Percentiles rank a stretch among this genome's conserved stretches.
Evolutionary conservation across 73 alveolate species (phyloP).

Genomic region (Urostyla sp.): DNA sequence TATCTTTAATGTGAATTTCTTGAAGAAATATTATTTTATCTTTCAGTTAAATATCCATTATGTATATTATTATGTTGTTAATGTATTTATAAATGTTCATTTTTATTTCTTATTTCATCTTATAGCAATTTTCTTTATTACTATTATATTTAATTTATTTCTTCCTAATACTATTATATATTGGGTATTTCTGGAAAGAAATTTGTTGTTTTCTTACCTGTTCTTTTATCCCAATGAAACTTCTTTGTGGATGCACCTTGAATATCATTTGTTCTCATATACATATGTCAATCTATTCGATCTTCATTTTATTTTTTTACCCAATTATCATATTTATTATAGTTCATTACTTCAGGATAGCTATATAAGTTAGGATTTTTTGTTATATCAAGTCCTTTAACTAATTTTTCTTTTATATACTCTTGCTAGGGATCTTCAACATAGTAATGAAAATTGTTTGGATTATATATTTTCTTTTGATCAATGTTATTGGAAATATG

Average conservation of each 20-base stretch:
- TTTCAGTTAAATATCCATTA: too few relatives aligned
- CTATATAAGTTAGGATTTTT: slow-evolving; percentile 38
- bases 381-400: slow-evolving; percentile 18
- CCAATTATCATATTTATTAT: slow-evolving; percentile 28
- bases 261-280: slow-evolving; percentile 32
- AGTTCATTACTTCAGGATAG: slow-evolving; percentile 20
- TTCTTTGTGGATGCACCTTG: slow-evolving; percentile 36
- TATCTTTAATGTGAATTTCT: too few relatives aligned
- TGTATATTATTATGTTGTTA: too few relatives aligned
- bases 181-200: slow-evolving; percentile 43
- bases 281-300: slow-evolving; percentile 35
- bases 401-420: not conserved
- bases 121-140: not conserved
- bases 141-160: not conserved
- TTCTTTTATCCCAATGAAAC: not conserved
- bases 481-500: too few relatives aligned
- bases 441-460: too few relatives aligned
- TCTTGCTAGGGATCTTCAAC: too few relatives aligned
- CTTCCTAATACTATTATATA: not conserved
- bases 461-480: too few relatives aligned
- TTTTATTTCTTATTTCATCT: not conserved
- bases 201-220: slow-evolving; percentile 22
- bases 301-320: slow-evolving; percentile 15
- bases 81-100: too few relatives aligned
- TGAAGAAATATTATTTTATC: too few relatives aligned